Percentiles rank a stretch among this genome's conserved stretches.
Evolutionary conservation across 1,284 basidiomycete species (phyloP).

Genomic region (Cutaneotrichosporon sp.): DNA sequence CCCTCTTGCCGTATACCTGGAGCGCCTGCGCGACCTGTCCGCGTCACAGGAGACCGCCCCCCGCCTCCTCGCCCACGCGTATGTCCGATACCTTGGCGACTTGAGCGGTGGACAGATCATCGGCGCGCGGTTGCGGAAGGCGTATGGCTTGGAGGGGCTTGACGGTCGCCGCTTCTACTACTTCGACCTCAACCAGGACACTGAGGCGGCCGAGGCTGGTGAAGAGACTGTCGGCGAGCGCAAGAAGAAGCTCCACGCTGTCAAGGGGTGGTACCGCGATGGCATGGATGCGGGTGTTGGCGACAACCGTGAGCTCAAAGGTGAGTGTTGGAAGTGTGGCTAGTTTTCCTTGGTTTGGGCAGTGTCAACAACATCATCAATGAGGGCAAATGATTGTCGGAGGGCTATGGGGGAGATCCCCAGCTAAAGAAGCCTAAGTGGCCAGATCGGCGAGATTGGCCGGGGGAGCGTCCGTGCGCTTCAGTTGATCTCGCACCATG

Average conservation of each 20-base stretch:
- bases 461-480: too few relatives aligned
- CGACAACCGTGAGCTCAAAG: constrained; percentile 56
- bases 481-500: too few relatives aligned
- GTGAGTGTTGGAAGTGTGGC: constrained; percentile 50
- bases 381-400: too few relatives aligned
- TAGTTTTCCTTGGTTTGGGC: too few relatives aligned
- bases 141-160: constrained; percentile 58
- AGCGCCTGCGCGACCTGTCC: constrained; percentile 52
- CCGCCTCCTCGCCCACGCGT: constrained; percentile 68
- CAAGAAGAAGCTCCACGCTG: constrained; percentile 55
- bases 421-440: too few relatives aligned
- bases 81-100: constrained; percentile 81
- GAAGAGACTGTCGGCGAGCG: constrained; percentile 49
- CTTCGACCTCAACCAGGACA: constrained; percentile 56
- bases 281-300: constrained; percentile 64
- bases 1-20: constrained; percentile 56
- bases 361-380: too few relatives aligned
- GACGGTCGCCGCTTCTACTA: constrained; percentile 65
- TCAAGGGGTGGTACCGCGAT: constrained; percentile 70
- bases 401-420: too few relatives aligned
- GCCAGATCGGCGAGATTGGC: too few relatives aligned
- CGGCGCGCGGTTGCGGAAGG: constrained; percentile 59
- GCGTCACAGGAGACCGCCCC: constrained; percentile 54
- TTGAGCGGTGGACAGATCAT: constrained; percentile 76
- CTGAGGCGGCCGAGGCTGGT: constrained; percentile 41